These are phyloP conservation scores for Incumbomyces delicatus DNA, from an alignment of 2,329 filamentous ascomycete genomes.

Conservation along the genomic window DNA sequence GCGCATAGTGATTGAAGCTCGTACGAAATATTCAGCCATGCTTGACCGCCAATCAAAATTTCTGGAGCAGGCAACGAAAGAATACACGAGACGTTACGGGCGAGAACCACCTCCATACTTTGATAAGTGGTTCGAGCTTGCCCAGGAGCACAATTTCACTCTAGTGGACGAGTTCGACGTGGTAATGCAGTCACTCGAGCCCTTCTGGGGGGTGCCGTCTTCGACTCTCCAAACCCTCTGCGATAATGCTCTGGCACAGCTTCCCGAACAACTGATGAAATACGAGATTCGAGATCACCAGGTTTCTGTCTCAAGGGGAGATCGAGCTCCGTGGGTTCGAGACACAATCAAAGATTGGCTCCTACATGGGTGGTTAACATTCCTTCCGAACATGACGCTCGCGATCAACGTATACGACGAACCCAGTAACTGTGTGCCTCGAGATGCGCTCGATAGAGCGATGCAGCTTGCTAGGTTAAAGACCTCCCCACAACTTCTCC, in stretches of 20 bases:
- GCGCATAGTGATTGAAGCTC: no score
- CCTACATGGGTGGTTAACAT: no score
- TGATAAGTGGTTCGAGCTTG: conserved; percentile 46
- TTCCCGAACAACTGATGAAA: neutral
- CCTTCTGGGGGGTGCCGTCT: neutral
- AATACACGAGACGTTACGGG: conserved; percentile 43
- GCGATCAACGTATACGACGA: no score
- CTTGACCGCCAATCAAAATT: conserved; percentile 21
- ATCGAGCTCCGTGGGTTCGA: no score
- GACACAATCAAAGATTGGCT: no score
- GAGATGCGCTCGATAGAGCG: no score
- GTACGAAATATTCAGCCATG: no score
- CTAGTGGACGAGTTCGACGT: conserved; percentile 12
- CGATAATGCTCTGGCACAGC: neutral
- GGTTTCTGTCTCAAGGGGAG: no score
- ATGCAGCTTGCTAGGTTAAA: no score
- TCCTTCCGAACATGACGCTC: no score
- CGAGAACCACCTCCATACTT: conserved; percentile 49
- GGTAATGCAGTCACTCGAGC: conserved; percentile 1
- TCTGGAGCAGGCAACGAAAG: conserved; percentile 39
- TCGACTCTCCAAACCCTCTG: neutral
- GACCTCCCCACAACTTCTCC: neutral
- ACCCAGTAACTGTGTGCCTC: no score
- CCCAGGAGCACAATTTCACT: conserved; percentile 6
- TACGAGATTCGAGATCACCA: no score